Evolutionary conservation across 2,329 filamentous ascomycete genomes (phyloP), one percentile per base, ranked within the genome.

Genomic region (Claviceps cyperi): DNA sequence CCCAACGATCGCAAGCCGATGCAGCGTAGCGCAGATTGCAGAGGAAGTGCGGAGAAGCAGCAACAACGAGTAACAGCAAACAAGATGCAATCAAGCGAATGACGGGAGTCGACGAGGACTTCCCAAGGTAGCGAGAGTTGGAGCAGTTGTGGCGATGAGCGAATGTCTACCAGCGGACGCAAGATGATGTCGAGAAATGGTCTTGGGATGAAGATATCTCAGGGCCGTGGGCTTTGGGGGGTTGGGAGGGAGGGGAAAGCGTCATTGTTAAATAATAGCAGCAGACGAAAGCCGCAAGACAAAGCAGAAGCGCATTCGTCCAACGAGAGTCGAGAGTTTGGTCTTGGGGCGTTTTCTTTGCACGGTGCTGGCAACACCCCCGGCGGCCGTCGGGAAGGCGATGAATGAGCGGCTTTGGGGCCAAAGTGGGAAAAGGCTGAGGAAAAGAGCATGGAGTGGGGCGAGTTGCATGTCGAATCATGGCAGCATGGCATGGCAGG

Each of bases 91-190:
- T 67, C 70, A 81, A 83, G 80, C 80, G 80, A 83, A 78, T 80
- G 80, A 82, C 78, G 81, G 79, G 80, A 83, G 79, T 74, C 80
- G 70, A 75, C 79, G 79, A 83, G 80, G 79, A 80, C 78, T 82
- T 82, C 79, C 79, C 79, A 76, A 35, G 41, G 65, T 62, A 63
- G 62, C 57, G 57, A 58, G 58, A 64, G 64, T 58, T 39, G 53
- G 58, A 59, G 59, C 60, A 65, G 64, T 63, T 59, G 61, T 59
- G 61, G 64, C 63, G 62, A 64, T 68, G 71, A 74, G 73, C 72
- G 73, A 76, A 67, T 66, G 73, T 76, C 59, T 58, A 56, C 53
- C 53, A 22, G n/a, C 22, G 40, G 39, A 52, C 47, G 38, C 17
- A 45, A 35, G 32, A 48, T 44, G 50, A 52, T 28, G 48, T 47